A percentile compares a stretch with the other conserved stretches of the same genome.
phyloP scores from a whole-genome alignment of 2,329 filamentous ascomycete species.

The Cercospora sp. region DNA sequence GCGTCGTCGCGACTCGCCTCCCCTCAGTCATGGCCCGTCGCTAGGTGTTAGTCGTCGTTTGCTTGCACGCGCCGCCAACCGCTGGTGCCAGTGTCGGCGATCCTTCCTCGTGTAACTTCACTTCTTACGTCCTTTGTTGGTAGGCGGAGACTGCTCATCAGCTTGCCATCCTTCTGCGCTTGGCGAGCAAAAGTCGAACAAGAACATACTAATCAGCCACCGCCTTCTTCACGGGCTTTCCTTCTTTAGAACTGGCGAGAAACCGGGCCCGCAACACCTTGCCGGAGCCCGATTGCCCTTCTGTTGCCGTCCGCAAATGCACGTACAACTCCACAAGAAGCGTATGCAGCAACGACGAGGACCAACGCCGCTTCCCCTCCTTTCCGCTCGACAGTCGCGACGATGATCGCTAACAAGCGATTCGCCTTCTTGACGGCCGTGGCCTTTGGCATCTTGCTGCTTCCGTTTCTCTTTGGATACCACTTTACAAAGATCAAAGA shows the following conservation, averaged over 20 bases:
- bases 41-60: background rate
- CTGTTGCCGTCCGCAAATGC: background rate
- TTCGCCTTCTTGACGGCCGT: slow-evolving; percentile 19
- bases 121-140: background rate
- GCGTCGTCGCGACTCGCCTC: background rate
- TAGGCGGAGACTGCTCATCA: background rate
- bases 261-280: background rate
- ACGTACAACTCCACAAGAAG: slow-evolving; percentile 1
- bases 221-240: background rate
- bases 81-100: background rate
- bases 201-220: background rate
- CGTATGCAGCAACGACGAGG: slow-evolving; percentile 4
- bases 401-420: slow-evolving; percentile 21
- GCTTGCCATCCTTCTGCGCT: background rate
- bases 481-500: slow-evolving; percentile 24
- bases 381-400: background rate
- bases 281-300: background rate
- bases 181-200: background rate
- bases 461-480: slow-evolving; percentile 26
- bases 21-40: background rate
- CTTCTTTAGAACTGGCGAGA: background rate
- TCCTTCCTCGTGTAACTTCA: slow-evolving; percentile 2
- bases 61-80: background rate
- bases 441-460: slow-evolving; percentile 19
- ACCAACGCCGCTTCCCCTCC: background rate